Evolutionary conservation across 768 basidiomycete species (phyloP), one percentile per base, ranked within the genome.

Genomic region (Hygrophoropsis aurantiaca): DNA sequence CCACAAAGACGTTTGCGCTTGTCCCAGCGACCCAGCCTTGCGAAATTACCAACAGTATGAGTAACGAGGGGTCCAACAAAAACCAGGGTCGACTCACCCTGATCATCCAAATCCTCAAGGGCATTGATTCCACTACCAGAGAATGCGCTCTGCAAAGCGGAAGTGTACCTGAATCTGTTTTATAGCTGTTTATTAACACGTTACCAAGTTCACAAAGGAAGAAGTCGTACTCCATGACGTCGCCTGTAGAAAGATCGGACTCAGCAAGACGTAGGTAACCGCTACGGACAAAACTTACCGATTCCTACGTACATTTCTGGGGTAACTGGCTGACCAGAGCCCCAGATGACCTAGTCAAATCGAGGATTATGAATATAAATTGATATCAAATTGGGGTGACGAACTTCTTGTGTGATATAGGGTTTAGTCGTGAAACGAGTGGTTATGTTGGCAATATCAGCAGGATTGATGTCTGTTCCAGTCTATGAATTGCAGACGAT

Each of bases 391-490:
- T n/a, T n/a, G n/a, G n/a, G n/a, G n/a, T n/a, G n/a, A 20, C 44
- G 25, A 18, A 68, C 67, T 58, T 86, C 85, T 58, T 86, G 85
- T 0, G 83, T 82, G 34, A 86, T 75, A 55, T 85, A 86, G 0
- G 77, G 75, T 4, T 26, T 57, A 2, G 49, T 48, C 1, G 63
- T 64, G 10, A 86, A 63, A 6, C 73, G 68, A 4, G 68, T 56
- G 2, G 74, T 53, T 53, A 85, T 86, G 55, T 79, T 80, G 3
- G 72, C 63, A 25, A 86, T 72, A 58, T 84, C 82, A 0, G 47
- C 57, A 0, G 76, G 64, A 2, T 76, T 57, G 1, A 87, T 84
- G 50, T 83, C 83, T 85, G 52, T 13, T 1, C 13, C 24, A 24
- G 5, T 24, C 9, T 42, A 16, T 6, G 40, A 24, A 5, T 23